Percentiles rank a stretch among this genome's conserved stretches.
phyloP scores from a whole-genome alignment of 2,329 filamentous ascomycete species.

The Tolypocladium cylindrosporum region DNA sequence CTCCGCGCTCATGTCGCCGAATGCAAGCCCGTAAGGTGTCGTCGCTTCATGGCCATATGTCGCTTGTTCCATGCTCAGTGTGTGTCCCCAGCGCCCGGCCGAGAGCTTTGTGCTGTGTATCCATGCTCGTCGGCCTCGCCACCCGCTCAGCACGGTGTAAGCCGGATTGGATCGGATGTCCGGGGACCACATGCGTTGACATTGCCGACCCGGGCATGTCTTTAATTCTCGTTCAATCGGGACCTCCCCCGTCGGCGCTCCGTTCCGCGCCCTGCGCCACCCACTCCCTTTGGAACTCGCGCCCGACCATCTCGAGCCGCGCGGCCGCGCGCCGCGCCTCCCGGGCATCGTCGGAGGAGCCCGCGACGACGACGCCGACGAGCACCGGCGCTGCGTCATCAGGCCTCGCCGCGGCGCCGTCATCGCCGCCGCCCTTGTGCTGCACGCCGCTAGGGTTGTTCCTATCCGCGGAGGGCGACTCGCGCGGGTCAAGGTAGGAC shows the following conservation, averaged over 20 bases:
- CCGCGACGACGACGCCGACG: constrained; percentile 43
- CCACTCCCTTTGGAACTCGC: constrained; percentile 46
- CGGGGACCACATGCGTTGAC: background rate
- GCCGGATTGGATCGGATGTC: background rate
- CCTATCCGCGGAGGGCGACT: constrained; percentile 5
- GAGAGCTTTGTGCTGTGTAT: background rate
- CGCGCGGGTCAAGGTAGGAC: constrained; percentile 34
- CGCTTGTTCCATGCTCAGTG: background rate
- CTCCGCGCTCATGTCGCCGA: constrained; percentile 3
- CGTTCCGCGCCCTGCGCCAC: constrained; percentile 17
- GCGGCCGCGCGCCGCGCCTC: constrained; percentile 44
- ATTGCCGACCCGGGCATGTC: background rate
- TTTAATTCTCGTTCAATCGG: constrained; percentile 9
- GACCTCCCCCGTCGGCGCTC: constrained; percentile 12
- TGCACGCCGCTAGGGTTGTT: constrained; percentile 2
- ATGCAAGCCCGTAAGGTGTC: background rate
- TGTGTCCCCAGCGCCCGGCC: background rate
- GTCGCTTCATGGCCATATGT: background rate
- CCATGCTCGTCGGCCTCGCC: background rate
- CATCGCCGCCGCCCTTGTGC: constrained; percentile 6
- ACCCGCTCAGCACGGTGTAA: background rate
- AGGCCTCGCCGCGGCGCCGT: constrained; percentile 8
- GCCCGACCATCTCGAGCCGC: constrained; percentile 42
- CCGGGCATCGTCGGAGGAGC: constrained; percentile 31
- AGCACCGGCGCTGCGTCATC: constrained; percentile 39